Base-by-base conservation (phyloP, 2,329 filamentous ascomycete genomes). In the Paraphaeosphaeria minitans region DNA sequence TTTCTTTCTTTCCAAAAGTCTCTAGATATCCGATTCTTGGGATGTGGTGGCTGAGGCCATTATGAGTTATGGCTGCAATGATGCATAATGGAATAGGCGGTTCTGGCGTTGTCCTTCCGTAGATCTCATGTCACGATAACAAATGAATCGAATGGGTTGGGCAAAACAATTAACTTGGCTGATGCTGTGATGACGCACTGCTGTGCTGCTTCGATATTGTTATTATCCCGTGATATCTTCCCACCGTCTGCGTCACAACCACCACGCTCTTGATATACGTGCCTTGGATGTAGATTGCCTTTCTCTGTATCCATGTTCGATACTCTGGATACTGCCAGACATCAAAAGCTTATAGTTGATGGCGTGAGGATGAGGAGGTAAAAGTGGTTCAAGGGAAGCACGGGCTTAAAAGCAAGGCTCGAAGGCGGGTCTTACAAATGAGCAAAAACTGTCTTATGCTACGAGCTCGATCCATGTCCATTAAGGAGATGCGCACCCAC, bases 61-160 rank as follows among this genome's bases (percentile, higher is more conserved):
- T 65, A 72, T 74, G 70, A 70, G 60, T 71, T 72, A 59, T 66
- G 63, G 62, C 67, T 70, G 21, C 65, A 66, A 63, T 72, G 66
- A 76, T 75, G 74, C 73, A 77, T 77, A 70, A 74, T 67, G 70
- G 74, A 69, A 60, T 66, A 61, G 66, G 63, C 64, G 62, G 66
- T 66, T 58, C 62, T 68, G 73, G 72, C 70, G 71, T 73, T 64
- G 71, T 72, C 70, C 71, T 70, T 75, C 72, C 73, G 68, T 77
- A 76, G 74, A 73, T 67, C 69, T 75, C 72, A 74, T 71, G 73
- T 75, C 70, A 74, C 70, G 72, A 76, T 68, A 71, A 75, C 69
- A 56, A 74, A 76, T 75, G 72, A 74, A 75, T 68, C 66, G 67
- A 61, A 63, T 75, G 72, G 73, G 65, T 70, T 70, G 73, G 51